phyloP scores from a whole-genome alignment of 495 filamentous ascomycete species.

The Letharia lupina region DNA sequence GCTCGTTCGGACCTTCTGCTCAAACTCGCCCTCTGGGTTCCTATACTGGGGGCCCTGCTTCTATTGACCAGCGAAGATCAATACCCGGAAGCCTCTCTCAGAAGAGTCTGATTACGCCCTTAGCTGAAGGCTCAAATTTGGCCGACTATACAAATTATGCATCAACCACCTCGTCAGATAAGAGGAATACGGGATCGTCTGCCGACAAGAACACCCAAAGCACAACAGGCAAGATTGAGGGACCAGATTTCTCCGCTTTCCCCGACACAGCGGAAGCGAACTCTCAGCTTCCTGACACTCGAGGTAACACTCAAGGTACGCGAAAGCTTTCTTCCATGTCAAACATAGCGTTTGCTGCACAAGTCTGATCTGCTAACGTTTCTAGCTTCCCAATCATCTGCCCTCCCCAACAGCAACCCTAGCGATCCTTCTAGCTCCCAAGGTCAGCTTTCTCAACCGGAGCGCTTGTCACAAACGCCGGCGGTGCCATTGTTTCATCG shows the following conservation, averaged over 20 bases:
- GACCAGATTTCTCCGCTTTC: conserved; percentile 32
- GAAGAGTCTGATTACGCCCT: conserved; percentile 60
- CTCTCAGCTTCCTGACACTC: conserved; percentile 54
- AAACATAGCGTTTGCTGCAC: neutral
- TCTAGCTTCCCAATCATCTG: conserved; percentile 25
- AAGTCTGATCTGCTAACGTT: neutral
- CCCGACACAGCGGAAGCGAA: conserved; percentile 27
- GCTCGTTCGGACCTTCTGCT: conserved; percentile 46
- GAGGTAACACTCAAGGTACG: conserved; percentile 31
- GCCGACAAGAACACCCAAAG: conserved; percentile 32
- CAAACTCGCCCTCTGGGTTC: conserved; percentile 43
- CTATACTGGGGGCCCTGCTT: conserved; percentile 33
- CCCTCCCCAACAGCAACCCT: conserved; percentile 29
- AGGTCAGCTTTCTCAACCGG: conserved; percentile 32
- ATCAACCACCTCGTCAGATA: conserved; percentile 76
- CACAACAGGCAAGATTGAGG: conserved; percentile 44
- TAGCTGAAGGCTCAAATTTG: conserved; percentile 68
- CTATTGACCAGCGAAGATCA: conserved; percentile 22
- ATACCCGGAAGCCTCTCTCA: conserved; percentile 48
- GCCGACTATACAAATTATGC: conserved; percentile 74
- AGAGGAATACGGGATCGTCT: conserved; percentile 52
- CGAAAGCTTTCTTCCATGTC: neutral
- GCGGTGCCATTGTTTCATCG: conserved; percentile 39
- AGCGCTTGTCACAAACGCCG: conserved; percentile 31
- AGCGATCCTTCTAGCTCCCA: conserved; percentile 32